Percentiles rank a stretch among this genome's conserved stretches.
These are phyloP conservation scores for Cucumis melo DNA, from an alignment of 306 rosid genomes.

Conservation along the genomic window DNA sequence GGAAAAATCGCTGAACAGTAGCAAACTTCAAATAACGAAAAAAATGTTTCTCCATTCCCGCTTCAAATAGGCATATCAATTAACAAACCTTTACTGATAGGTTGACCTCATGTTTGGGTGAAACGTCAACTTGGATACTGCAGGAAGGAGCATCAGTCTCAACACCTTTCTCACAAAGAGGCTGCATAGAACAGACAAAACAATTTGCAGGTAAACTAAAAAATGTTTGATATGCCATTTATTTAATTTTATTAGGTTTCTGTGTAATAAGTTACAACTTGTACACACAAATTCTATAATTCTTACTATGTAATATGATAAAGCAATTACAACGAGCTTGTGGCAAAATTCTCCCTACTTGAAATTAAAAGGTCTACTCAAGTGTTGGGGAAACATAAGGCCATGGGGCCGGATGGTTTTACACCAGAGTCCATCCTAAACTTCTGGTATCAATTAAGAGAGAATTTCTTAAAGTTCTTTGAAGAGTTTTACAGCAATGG, in stretches of 20 bases:
- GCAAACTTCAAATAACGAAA: not conserved
- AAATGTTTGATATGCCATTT: not conserved
- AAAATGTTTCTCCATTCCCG: constrained; percentile 10
- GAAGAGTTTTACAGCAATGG: too few relatives aligned
- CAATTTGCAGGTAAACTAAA: not conserved
- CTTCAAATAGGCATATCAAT: constrained; percentile 6
- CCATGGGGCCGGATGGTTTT: too few relatives aligned
- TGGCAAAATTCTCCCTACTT: not conserved
- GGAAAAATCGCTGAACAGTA: not conserved
- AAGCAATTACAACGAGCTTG: not conserved
- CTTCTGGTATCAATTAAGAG: too few relatives aligned
- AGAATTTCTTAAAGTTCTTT: too few relatives aligned
- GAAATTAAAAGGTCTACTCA: too few relatives aligned
- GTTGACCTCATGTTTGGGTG: constrained; percentile 36
- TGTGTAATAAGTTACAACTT: not conserved
- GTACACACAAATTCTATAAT: not conserved
- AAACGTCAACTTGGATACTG: constrained; percentile 39
- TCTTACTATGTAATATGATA: not conserved
- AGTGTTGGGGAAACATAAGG: too few relatives aligned
- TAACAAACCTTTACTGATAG: constrained; percentile 52
- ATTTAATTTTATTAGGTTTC: not conserved
- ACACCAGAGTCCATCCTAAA: too few relatives aligned
- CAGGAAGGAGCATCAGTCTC: constrained; percentile 30
- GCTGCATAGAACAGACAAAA: constrained; percentile 35
- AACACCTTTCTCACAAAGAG: constrained; percentile 17